phyloP scores from a whole-genome alignment of 495 filamentous ascomycete genomes.

The Aspergillus funiculosus region DNA sequence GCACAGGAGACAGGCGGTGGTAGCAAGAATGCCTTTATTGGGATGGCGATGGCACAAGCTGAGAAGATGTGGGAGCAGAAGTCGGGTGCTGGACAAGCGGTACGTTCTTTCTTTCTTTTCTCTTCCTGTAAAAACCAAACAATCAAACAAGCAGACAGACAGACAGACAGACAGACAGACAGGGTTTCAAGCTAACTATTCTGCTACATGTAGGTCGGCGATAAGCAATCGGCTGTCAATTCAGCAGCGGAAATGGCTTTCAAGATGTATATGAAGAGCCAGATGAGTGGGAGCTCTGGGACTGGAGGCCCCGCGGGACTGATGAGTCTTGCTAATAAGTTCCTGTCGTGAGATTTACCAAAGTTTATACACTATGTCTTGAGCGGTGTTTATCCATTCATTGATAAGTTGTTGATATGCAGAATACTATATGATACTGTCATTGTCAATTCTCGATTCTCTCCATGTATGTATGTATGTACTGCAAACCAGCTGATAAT shows the following conservation, averaged over 20 bases:
- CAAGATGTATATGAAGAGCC: slow-evolving; percentile 62
- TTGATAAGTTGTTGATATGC: too few relatives aligned
- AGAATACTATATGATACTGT: too few relatives aligned
- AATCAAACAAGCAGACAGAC: too few relatives aligned
- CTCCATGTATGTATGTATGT: too few relatives aligned
- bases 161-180: too few relatives aligned
- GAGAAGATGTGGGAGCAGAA: slow-evolving; percentile 60
- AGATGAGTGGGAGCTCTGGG: slow-evolving; percentile 44
- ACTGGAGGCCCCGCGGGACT: slow-evolving; percentile 45
- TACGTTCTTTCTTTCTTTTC: slow-evolving; percentile 28
- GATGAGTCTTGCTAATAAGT: slow-evolving; percentile 56
- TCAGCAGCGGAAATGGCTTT: slow-evolving; percentile 58
- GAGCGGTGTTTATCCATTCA: too few relatives aligned
- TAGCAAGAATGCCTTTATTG: slow-evolving; percentile 57
- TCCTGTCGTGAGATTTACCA: slow-evolving; percentile 35
- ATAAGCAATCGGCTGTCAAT: slow-evolving; percentile 58
- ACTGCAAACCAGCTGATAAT: too few relatives aligned
- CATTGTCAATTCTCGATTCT: too few relatives aligned
- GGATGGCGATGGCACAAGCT: slow-evolving; percentile 64
- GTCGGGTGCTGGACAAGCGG: slow-evolving; percentile 38
- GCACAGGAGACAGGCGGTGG: slow-evolving; percentile 21
- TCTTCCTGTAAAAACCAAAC: too few relatives aligned
- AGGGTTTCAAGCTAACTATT: slow-evolving; percentile 14
- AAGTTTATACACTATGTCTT: too few relatives aligned
- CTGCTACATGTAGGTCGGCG: slow-evolving; percentile 30